phyloP scores from a whole-genome alignment of 139 green algal genomes.

The Pleodorina starrii region DNA sequence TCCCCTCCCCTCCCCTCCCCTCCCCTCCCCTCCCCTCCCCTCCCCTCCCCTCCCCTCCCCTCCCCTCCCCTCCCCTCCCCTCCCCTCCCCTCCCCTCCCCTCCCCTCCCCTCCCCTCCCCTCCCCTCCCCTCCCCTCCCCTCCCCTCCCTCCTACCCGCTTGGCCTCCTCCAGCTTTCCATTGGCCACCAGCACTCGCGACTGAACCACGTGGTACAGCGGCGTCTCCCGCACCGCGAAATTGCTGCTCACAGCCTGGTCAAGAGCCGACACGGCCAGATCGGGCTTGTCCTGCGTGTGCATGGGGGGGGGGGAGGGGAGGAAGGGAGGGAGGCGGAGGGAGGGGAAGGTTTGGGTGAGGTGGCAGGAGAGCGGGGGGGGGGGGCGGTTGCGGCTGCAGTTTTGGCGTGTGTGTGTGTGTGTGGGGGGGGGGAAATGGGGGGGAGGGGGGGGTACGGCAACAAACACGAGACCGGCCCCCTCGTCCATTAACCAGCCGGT shows the following conservation, averaged over 20 bases:
- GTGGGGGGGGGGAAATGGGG: too few species aligned
- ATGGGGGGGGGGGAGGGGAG: neutral
- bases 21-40: too few species aligned
- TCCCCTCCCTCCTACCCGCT: constrained; percentile 54
- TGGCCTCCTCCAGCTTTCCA: constrained; percentile 72
- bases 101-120: too few species aligned
- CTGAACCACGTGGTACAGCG: constrained; percentile 74
- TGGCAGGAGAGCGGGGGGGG: neutral
- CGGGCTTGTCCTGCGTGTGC: constrained; percentile 56
- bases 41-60: too few species aligned
- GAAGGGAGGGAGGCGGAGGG: neutral
- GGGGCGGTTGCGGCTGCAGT: too few species aligned
- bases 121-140: neutral
- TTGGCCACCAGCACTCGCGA: constrained; percentile 72
- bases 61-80: too few species aligned
- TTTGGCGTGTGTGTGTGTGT: too few species aligned
- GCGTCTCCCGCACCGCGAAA: constrained; percentile 76
- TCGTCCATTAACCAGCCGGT: too few species aligned
- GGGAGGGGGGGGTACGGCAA: too few species aligned
- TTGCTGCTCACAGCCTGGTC: constrained; percentile 71
- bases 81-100: too few species aligned
- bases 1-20: too few species aligned
- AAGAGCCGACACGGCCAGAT: constrained; percentile 67
- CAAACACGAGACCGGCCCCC: too few species aligned
- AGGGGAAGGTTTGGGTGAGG: neutral